Conservation (phyloP, 2,329 filamentous ascomycete species). For the Fusarium euwallaceae region DNA sequence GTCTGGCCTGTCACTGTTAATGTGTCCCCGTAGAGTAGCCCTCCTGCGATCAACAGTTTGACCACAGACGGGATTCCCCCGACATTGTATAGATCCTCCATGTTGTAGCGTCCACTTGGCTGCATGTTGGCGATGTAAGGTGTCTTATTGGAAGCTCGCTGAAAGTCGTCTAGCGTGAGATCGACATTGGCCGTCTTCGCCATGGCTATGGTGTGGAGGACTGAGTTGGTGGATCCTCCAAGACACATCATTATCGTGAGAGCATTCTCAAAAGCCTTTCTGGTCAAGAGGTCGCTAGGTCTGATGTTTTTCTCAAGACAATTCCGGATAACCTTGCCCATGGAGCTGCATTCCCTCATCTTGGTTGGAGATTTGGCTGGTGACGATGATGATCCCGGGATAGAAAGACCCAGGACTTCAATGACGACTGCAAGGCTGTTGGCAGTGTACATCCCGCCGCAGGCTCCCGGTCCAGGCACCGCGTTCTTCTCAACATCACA, state of each 20-base stretch:
- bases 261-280: not conserved
- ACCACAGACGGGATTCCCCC: not conserved
- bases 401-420: not conserved
- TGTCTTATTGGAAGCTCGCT: not conserved
- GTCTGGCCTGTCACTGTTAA: conserved; percentile 82
- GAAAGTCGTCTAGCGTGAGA: not conserved
- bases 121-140: not conserved
- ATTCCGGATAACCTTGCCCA: not conserved
- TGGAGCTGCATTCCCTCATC: not conserved
- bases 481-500: not conserved
- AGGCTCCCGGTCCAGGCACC: not conserved
- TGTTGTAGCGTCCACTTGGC: not conserved
- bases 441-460: not conserved
- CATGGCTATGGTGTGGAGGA: not conserved
- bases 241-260: not conserved
- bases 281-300: not conserved
- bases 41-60: not conserved
- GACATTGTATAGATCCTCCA: not conserved
- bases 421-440: not conserved
- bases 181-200: not conserved
- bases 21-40: not conserved
- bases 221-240: not conserved
- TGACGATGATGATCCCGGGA: not conserved
- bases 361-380: not conserved
- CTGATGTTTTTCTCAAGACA: not conserved